phyloP scores from a whole-genome alignment of 345 rosid genomes.

The Acer campestre region DNA sequence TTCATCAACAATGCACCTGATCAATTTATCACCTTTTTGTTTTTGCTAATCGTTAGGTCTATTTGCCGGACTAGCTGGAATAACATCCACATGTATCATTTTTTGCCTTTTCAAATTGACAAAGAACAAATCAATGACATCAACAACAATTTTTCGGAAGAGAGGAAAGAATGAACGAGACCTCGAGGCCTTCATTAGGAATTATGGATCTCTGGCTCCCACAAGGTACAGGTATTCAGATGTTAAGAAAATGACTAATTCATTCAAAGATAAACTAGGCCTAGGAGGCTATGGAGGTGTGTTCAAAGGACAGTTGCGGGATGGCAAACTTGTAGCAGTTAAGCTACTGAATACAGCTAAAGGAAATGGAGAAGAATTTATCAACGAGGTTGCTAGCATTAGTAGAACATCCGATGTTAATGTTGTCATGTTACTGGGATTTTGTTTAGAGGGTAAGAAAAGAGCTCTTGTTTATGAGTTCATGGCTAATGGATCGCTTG shows the following conservation, averaged over 20 bases:
- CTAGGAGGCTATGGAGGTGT: slow-evolving; percentile 36
- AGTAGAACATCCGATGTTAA: slow-evolving; percentile 54
- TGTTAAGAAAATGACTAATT: slow-evolving; percentile 34
- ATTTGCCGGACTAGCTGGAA: too few relatives aligned
- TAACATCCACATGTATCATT: too few relatives aligned
- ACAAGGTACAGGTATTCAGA: slow-evolving; percentile 31
- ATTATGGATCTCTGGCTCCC: slow-evolving; percentile 19
- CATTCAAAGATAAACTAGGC: slow-evolving; percentile 34
- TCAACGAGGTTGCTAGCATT: slow-evolving; percentile 49
- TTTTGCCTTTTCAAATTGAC: too few relatives aligned
- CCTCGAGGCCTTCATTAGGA: slow-evolving; percentile 16
- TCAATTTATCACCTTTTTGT: too few relatives aligned
- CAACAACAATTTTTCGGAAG: too few relatives aligned
- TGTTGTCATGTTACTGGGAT: slow-evolving; percentile 24
- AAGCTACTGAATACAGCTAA: slow-evolving; percentile 35
- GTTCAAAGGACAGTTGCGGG: slow-evolving; percentile 27
- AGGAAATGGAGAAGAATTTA: slow-evolving; percentile 44
- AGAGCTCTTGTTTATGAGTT: slow-evolving; percentile 43
- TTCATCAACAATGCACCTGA: too few relatives aligned
- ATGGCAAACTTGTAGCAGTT: slow-evolving; percentile 38
- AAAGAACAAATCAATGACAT: too few relatives aligned
- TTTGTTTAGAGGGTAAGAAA: slow-evolving; percentile 24
- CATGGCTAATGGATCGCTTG: slow-evolving; percentile 42
- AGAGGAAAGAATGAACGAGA: too few relatives aligned
- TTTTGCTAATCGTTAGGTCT: too few relatives aligned